These are phyloP conservation scores for Ceriops decandra DNA, from an alignment of 345 rosid species.

Conservation along the genomic window DNA sequence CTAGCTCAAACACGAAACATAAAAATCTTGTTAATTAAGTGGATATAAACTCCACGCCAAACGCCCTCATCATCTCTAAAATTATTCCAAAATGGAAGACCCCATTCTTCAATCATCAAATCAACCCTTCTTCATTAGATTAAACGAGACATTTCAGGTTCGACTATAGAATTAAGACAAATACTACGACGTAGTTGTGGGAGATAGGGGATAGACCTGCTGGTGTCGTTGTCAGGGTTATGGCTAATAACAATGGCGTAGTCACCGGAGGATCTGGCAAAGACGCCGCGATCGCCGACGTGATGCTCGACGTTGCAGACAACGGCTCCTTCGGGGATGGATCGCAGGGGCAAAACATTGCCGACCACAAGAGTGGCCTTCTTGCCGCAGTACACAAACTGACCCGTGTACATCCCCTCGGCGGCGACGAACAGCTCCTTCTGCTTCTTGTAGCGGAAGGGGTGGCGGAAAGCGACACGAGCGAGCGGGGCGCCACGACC, in stretches of 20 bases:
- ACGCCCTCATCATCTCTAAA: too few relatives aligned
- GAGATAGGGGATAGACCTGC: neutral
- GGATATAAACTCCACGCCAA: too few relatives aligned
- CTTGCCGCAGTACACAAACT: constrained; percentile 25
- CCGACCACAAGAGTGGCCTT: constrained; percentile 25
- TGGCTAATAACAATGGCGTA: constrained; percentile 19
- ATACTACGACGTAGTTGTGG: neutral
- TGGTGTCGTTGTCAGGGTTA: constrained; percentile 18
- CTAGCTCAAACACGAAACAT: too few relatives aligned
- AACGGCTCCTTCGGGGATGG: constrained; percentile 26
- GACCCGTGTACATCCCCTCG: constrained; percentile 27
- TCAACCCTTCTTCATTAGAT: neutral
- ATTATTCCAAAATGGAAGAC: too few relatives aligned
- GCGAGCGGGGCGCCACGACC: constrained; percentile 29
- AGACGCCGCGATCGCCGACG: constrained; percentile 17
- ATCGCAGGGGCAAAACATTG: constrained; percentile 24
- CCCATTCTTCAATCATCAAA: neutral
- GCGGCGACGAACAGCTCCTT: constrained; percentile 30
- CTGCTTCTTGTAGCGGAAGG: constrained; percentile 25
- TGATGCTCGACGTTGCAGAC: constrained; percentile 25
- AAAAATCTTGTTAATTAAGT: too few relatives aligned
- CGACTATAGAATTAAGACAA: neutral
- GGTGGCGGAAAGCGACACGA: constrained; percentile 22
- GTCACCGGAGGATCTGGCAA: constrained; percentile 14
- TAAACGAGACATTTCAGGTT: too few relatives aligned